phyloP scores from a whole-genome alignment of 441 rosid species.

The Erysimum pusillum region DNA sequence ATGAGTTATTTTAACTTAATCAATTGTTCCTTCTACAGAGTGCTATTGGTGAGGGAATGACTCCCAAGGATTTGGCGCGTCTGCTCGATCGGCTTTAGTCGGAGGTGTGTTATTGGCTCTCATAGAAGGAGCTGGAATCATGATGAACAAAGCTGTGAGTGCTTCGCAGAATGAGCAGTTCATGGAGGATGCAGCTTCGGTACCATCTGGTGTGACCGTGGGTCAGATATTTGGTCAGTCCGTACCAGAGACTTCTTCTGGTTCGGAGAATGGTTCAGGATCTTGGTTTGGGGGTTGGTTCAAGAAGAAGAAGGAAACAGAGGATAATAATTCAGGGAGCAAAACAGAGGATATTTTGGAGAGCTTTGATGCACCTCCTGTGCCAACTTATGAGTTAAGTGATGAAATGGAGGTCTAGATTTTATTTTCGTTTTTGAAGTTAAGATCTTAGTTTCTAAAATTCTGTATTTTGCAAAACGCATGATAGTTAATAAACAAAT shows the following conservation, averaged over 20 bases:
- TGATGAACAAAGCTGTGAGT: constrained; percentile 62
- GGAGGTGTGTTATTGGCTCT: constrained; percentile 76
- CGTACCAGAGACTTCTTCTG: constrained; percentile 38
- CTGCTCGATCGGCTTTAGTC: constrained; percentile 58
- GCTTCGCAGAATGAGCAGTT: constrained; percentile 51
- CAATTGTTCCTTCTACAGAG: constrained; percentile 59
- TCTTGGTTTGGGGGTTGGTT: constrained; percentile 70
- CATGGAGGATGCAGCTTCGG: constrained; percentile 55
- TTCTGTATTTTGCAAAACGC: not conserved
- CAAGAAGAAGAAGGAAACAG: constrained; percentile 59
- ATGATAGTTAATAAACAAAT: no score
- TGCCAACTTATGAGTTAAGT: constrained; percentile 77
- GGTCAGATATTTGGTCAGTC: constrained; percentile 31
- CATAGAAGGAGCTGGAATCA: constrained; percentile 82
- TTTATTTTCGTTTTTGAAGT: not conserved
- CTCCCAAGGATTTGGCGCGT: constrained; percentile 71
- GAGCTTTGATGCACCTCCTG: constrained; percentile 85
- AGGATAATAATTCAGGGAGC: constrained; percentile 46
- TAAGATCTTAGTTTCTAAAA: not conserved
- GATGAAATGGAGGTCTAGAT: constrained; percentile 32
- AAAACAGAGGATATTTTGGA: constrained; percentile 75
- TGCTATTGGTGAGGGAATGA: constrained; percentile 99
- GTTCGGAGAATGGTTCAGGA: constrained; percentile 44
- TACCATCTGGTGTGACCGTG: constrained; percentile 3
- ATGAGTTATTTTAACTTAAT: constrained; percentile 48